These are phyloP conservation scores for Blastobotrys peoriensis DNA, from an alignment of 805 yeast species.

Conservation along the genomic window DNA sequence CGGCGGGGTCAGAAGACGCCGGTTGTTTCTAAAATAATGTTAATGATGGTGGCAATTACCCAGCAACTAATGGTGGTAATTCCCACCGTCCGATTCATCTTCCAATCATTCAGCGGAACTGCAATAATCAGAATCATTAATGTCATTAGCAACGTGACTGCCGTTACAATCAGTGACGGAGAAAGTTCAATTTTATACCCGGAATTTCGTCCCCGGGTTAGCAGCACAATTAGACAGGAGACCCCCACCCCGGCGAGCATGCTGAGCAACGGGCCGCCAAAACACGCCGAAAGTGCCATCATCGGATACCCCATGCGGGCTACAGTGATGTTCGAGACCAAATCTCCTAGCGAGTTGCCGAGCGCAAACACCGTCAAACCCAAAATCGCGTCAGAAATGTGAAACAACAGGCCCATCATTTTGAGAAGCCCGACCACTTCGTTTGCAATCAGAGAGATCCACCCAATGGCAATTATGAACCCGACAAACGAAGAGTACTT, in stretches of 20 bases:
- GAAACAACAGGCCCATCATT: conserved; percentile 51
- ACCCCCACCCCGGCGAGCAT: conserved; percentile 74
- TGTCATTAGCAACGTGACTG: conserved; percentile 35
- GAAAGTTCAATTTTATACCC: conserved; percentile 32
- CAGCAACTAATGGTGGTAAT: conserved; percentile 36
- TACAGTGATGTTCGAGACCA: conserved; percentile 74
- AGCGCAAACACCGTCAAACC: conserved; percentile 87
- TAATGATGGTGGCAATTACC: conserved; percentile 35
- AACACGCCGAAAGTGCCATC: conserved; percentile 93
- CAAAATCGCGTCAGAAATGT: conserved; percentile 68
- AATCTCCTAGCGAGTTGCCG: conserved; percentile 89
- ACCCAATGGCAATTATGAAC: conserved; percentile 56
- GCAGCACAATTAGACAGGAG: conserved; percentile 51
- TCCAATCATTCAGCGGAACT: conserved; percentile 40
- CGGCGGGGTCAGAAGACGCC: background rate
- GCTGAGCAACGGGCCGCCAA: conserved; percentile 85
- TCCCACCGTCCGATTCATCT: conserved; percentile 37
- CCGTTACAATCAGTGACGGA: conserved; percentile 37
- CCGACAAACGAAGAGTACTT: conserved; percentile 38
- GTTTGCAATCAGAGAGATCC: conserved; percentile 65
- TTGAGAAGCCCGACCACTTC: conserved; percentile 63
- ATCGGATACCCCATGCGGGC: conserved; percentile 76
- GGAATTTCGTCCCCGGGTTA: conserved; percentile 14
- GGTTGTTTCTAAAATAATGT: conserved; percentile 13
- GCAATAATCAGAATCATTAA: conserved; percentile 34